Base-by-base conservation (phyloP, 164 flowering plant genomes). In the Piper longum region DNA sequence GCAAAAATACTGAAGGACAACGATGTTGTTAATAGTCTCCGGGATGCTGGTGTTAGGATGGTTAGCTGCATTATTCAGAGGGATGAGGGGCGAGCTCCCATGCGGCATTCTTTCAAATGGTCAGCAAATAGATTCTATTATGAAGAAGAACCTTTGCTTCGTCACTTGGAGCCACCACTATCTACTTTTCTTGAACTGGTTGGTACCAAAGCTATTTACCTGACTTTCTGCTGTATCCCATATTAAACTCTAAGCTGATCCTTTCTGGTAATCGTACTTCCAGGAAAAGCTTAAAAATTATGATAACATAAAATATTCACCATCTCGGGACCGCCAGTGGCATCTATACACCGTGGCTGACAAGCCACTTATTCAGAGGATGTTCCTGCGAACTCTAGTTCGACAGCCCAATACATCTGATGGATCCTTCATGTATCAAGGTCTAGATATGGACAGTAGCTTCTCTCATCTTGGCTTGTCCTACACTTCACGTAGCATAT, bases 281-380 rank as follows among this genome's bases (percentile, higher is more conserved):
- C 95, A 95, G 99, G 96, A 91, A 67, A 95, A 95, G 75, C 95
- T 95, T 41, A 95, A 91, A 72, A 87, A 82, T 43, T 91, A 89
- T 66, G 82, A 80, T 44, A 81, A 81, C 56, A 79, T 86, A 70
- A 77, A 79, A 69, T 89, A 95, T 63, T 85, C 93, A 48, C 95
- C 95, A 62, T 95, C 99, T 6, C 79, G 98, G 57, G 99, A 95
- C 70, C 93, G 98, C 16, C 99, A 95, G 67, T 95, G 99, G 98
- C 99, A 95, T 73, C 71, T 91, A 26, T 95, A 95, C 70, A 82
- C 91, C 61, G 95, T 89, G 66, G 70, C 68, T 41, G 98, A 86
- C 75, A 86, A 86, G 78, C 81, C 89, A 71, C 71, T 66, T 41
- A 73, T 87, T 41, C 86, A 81, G 72, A 82, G 98, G 76, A 89